These are phyloP conservation scores for Apostasia ramifera DNA, from an alignment of 106 monocot genomes.

Conservation along the genomic window DNA sequence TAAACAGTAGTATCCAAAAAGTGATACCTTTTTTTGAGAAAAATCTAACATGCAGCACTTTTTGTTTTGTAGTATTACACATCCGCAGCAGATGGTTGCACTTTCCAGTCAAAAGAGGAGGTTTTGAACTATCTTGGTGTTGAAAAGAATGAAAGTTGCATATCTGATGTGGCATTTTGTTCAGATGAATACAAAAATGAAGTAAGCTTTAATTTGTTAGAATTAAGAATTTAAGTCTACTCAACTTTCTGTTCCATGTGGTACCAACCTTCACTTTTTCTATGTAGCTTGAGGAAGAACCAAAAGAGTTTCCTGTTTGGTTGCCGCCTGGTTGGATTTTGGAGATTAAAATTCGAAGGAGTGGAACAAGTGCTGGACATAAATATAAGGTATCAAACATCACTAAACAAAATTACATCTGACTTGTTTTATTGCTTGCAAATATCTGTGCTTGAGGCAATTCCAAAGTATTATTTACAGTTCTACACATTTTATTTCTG, in stretches of 20 bases:
- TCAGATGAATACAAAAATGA: slow-evolving; percentile 4
- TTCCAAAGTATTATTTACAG: neutral
- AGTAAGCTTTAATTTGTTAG: slow-evolving; percentile 9
- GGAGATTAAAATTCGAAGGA: slow-evolving; percentile 20
- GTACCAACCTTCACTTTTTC: neutral
- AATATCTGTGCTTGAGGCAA: neutral
- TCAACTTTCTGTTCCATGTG: neutral
- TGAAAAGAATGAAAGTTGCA: slow-evolving; percentile 1
- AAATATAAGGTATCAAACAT: slow-evolving; percentile 23
- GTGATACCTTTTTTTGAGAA: neutral
- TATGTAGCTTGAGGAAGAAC: slow-evolving; percentile 5
- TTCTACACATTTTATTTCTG: neutral
- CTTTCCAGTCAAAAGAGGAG: slow-evolving; percentile 17
- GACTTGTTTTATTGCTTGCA: neutral
- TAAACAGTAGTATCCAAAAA: neutral
- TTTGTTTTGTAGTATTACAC: slow-evolving; percentile 21
- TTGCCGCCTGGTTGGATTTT: slow-evolving; percentile 32
- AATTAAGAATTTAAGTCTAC: neutral
- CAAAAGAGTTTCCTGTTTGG: slow-evolving; percentile 15
- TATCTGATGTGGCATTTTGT: neutral
- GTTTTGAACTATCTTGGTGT: slow-evolving; percentile 18
- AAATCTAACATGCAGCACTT: neutral
- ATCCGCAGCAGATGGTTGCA: slow-evolving; percentile 11
- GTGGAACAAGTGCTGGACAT: slow-evolving; percentile 4
- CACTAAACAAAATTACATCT: neutral